phyloP scores from a whole-genome alignment of 768 basidiomycete genomes.

The Tubosaeta sp. region DNA sequence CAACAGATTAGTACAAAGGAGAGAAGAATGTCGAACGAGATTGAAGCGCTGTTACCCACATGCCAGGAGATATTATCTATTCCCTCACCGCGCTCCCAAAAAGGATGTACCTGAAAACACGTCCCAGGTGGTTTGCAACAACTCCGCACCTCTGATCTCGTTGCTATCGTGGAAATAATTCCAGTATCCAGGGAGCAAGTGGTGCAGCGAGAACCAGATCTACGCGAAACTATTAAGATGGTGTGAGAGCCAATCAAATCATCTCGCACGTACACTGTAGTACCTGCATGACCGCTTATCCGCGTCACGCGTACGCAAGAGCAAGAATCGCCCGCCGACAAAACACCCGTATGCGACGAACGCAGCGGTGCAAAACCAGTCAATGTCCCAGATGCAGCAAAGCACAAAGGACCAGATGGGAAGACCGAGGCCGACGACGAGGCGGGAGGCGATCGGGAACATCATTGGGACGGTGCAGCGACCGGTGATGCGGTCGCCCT shows the following conservation, averaged over 20 bases:
- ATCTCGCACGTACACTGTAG: conserved; percentile 31
- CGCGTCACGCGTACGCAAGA: conserved; percentile 22
- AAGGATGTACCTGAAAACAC: conserved; percentile 14
- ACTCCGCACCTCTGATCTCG: conserved; percentile 11
- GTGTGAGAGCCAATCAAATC: neutral
- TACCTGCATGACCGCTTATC: conserved; percentile 36
- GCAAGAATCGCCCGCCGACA: conserved; percentile 34
- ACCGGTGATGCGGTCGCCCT: conserved; percentile 39
- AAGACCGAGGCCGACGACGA: conserved; percentile 32
- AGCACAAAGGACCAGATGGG: conserved; percentile 37
- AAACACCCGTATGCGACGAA: conserved; percentile 32
- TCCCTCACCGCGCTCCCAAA: conserved; percentile 4
- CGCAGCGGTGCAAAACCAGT: conserved; percentile 17
- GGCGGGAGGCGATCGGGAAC: conserved; percentile 35
- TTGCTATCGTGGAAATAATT: conserved; percentile 26
- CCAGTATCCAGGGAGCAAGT: conserved; percentile 35
- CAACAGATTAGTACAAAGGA: neutral
- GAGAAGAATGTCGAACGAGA: neutral
- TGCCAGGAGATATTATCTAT: no score
- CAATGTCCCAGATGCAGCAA: conserved; percentile 34
- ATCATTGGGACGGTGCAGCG: conserved; percentile 43
- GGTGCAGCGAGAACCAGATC: conserved; percentile 35
- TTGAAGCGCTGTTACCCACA: neutral
- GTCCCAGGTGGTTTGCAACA: conserved; percentile 18
- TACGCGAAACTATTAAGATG: conserved; percentile 4